phyloP scores from a whole-genome alignment of 345 rosid species.

The Sonneratia alba region DNA sequence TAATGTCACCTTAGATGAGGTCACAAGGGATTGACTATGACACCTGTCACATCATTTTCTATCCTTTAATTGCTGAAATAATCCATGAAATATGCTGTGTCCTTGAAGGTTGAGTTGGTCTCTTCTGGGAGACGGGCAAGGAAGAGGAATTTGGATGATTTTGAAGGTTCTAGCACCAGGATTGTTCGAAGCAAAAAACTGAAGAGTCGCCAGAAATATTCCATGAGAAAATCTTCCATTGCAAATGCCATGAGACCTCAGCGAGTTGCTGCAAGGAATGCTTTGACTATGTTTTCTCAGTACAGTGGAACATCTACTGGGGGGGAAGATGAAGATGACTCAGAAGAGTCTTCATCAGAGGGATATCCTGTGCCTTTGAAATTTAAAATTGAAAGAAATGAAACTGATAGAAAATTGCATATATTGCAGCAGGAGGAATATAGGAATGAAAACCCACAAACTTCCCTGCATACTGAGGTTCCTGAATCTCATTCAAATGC shows the following conservation, averaged over 20 bases:
- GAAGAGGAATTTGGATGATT: constrained; percentile 65
- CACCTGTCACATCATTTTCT: neutral
- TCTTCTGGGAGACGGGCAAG: constrained; percentile 65
- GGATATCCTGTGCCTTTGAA: constrained; percentile 30
- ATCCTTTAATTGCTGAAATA: neutral
- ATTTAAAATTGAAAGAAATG: constrained; percentile 24
- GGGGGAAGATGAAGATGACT: constrained; percentile 50
- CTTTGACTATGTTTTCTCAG: constrained; percentile 72
- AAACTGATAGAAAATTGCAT: constrained; percentile 31
- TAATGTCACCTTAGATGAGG: neutral
- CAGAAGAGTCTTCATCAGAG: constrained; percentile 49
- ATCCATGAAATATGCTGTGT: constrained; percentile 9
- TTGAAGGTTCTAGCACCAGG: constrained; percentile 41
- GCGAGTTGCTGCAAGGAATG: constrained; percentile 90
- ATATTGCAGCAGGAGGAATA: constrained; percentile 28
- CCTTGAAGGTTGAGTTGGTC: constrained; percentile 52
- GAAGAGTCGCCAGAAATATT: constrained; percentile 42
- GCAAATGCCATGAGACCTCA: constrained; percentile 71
- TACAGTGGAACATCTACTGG: constrained; percentile 71
- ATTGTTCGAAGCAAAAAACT: constrained; percentile 38
- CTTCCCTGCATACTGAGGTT: constrained; percentile 25
- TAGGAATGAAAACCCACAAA: constrained; percentile 18
- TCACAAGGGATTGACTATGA: neutral
- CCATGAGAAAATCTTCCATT: constrained; percentile 48
- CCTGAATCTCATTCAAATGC: constrained; percentile 38